Conservation (phyloP, 2,329 filamentous ascomycete species). For the Stachybotrys elegans region DNA sequence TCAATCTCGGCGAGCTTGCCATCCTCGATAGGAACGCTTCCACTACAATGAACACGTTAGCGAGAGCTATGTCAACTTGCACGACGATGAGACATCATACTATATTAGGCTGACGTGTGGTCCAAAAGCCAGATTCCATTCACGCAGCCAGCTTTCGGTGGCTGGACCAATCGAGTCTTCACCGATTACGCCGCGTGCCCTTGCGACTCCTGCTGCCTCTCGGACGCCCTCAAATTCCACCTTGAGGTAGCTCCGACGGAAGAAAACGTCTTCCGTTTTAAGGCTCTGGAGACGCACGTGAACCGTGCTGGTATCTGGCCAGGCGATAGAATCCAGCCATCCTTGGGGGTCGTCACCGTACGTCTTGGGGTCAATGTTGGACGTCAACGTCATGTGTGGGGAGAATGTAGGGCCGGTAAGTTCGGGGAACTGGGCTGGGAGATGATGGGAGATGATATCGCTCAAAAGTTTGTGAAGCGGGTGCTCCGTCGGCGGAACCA, state of each 20-base stretch:
- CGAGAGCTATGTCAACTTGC: not conserved
- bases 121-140: not conserved
- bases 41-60: not conserved
- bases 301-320: not conserved
- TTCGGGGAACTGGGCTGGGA: not conserved
- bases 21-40: not conserved
- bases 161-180: not conserved
- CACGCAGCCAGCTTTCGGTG: not conserved
- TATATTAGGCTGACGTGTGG: not conserved
- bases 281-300: not conserved
- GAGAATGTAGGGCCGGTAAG: not conserved
- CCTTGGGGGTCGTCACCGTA: not conserved
- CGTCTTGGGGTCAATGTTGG: not conserved
- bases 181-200: not conserved
- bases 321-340: not conserved
- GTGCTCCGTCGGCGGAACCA: not conserved
- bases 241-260: not conserved
- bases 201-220: not conserved
- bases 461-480: not conserved
- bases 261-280: not conserved
- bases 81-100: not conserved
- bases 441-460: not conserved
- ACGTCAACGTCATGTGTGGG: conserved; percentile 1
- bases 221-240: not conserved
- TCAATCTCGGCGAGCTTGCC: not conserved